Percentiles rank a stretch among this genome's conserved stretches.
phyloP scores from a whole-genome alignment of 208 protist genomes.

The Angomonas desouzai region DNA sequence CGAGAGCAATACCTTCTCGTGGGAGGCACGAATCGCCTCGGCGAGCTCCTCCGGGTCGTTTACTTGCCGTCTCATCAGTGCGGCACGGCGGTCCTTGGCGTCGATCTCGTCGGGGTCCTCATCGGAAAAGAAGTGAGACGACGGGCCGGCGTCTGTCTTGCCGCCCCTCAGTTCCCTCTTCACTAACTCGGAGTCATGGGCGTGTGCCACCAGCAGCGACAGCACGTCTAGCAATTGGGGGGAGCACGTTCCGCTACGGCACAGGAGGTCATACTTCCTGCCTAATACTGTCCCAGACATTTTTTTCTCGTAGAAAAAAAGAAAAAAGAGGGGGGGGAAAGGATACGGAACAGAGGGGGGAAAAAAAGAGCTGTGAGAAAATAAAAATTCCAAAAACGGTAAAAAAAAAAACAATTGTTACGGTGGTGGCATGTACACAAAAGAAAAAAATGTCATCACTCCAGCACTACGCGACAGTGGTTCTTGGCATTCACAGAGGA shows the following conservation, averaged over 20 bases:
- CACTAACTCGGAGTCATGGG: constrained; percentile 75
- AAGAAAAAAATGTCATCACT: constrained; percentile 10
- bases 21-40: constrained; percentile 29
- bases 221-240: constrained; percentile 69
- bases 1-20: constrained; percentile 41
- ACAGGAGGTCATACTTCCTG: constrained; percentile 61
- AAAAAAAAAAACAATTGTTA: constrained; percentile 11
- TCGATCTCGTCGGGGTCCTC: constrained; percentile 12
- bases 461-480: neutral
- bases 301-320: neutral
- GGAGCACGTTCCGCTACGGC: constrained; percentile 53
- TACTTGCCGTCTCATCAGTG: constrained; percentile 21
- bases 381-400: neutral
- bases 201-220: constrained; percentile 66
- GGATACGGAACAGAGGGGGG: constrained; percentile 12
- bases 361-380: neutral
- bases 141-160: neutral
- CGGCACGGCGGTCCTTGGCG: constrained; percentile 20
- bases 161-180: constrained; percentile 37
- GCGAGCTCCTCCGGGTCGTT: constrained; percentile 24
- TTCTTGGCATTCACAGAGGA: constrained; percentile 8
- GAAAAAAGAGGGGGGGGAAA: neutral
- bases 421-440: too few relatives aligned
- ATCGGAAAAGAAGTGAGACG: neutral
- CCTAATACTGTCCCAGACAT: constrained; percentile 55